Conservation (phyloP, 805 yeast species). For the Wickerhamomyces ciferrii region DNA sequence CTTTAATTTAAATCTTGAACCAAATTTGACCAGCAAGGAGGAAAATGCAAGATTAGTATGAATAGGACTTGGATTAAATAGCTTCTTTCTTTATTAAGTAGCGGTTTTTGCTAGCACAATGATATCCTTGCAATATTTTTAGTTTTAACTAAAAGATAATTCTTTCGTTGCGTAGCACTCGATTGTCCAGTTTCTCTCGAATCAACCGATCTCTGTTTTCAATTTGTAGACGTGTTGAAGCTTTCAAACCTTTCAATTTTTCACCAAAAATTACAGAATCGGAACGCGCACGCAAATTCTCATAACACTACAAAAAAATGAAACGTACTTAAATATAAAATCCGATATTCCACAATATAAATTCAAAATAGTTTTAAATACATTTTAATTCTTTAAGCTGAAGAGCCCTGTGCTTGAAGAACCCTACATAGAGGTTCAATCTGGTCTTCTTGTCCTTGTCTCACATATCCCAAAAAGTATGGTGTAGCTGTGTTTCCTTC, state of each 20-base stretch:
- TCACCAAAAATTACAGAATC: not conserved
- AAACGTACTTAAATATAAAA: too few relatives aligned
- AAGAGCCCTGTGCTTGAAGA: not conserved
- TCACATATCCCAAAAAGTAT: conserved; percentile 81
- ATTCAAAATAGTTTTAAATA: too few relatives aligned
- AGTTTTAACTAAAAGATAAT: too few relatives aligned
- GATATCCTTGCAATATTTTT: too few relatives aligned
- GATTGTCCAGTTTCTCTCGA: not conserved
- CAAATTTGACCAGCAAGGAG: conserved; percentile 2
- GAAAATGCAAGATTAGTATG: not conserved
- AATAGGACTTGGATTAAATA: not conserved
- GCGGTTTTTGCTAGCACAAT: too few relatives aligned
- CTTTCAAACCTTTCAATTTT: not conserved
- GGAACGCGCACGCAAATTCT: not conserved
- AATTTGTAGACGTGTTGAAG: not conserved
- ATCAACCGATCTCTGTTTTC: too few relatives aligned
- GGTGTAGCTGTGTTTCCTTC: conserved; percentile 88
- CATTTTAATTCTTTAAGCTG: too few relatives aligned
- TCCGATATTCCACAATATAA: too few relatives aligned
- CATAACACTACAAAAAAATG: too few relatives aligned
- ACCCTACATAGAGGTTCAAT: conserved; percentile 65
- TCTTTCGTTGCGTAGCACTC: not conserved
- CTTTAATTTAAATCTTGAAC: not conserved
- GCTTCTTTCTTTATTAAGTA: too few relatives aligned
- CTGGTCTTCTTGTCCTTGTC: conserved; percentile 49